Percentiles rank a stretch among this genome's conserved stretches.
These are phyloP conservation scores for Colletotrichum sidae DNA, from an alignment of 2,329 filamentous ascomycete genomes.

Conservation along the genomic window DNA sequence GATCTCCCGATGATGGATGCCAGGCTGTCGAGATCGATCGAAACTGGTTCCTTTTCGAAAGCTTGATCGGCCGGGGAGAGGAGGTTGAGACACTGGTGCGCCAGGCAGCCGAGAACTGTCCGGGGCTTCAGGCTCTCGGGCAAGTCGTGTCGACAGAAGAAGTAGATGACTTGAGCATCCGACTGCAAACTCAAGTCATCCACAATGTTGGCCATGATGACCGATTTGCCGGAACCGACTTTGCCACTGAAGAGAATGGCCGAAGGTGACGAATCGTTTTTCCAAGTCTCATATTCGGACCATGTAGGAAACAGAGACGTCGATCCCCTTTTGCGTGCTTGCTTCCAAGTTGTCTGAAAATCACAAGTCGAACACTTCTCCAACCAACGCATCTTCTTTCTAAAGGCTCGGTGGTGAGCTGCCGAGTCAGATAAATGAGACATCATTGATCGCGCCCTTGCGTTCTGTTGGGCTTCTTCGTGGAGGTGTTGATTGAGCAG, in stretches of 20 bases:
- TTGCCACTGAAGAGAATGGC: constrained; percentile 53
- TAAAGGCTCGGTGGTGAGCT: constrained; percentile 39
- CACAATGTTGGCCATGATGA: constrained; percentile 56
- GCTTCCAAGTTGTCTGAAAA: constrained; percentile 54
- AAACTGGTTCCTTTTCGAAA: not conserved
- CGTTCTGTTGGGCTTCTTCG: constrained; percentile 27
- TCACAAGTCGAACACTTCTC: constrained; percentile 55
- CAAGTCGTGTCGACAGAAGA: constrained; percentile 49
- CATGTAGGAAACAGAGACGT: constrained; percentile 41
- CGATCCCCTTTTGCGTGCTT: constrained; percentile 53
- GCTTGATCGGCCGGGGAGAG: not conserved
- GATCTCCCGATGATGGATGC: not conserved
- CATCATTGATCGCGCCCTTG: constrained; percentile 40
- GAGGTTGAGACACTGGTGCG: constrained; percentile 49
- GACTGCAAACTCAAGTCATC: constrained; percentile 47
- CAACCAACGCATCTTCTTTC: constrained; percentile 44
- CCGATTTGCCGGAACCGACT: constrained; percentile 58
- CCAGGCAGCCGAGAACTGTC: constrained; percentile 47
- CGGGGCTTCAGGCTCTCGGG: constrained; percentile 43
- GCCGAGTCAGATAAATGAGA: not conserved
- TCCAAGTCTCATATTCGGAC: constrained; percentile 40
- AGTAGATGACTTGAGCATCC: constrained; percentile 43
- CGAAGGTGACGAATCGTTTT: not conserved
- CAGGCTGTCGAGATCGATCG: not conserved
- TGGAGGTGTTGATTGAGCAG: constrained; percentile 41